Evolutionary conservation across 176 grass and related monocot species (phyloP).

Genomic region (Aegilops sharonensis): DNA sequence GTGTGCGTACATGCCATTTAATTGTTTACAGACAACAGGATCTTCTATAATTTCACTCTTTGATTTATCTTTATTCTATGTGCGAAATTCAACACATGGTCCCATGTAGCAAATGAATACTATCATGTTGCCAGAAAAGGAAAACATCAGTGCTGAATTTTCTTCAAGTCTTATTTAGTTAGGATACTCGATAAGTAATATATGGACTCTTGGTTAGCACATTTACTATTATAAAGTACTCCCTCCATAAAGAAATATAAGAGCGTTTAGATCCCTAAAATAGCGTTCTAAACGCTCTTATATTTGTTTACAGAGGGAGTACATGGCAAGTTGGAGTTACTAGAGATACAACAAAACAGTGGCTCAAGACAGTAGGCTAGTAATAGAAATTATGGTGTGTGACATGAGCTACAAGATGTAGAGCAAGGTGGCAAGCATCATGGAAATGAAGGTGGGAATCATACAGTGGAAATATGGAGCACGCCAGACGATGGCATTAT

Average conservation of each 20-base stretch:
- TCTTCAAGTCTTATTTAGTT: neutral
- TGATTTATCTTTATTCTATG: neutral
- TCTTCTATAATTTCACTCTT: neutral
- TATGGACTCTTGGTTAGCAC: neutral
- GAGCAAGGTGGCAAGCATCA: neutral
- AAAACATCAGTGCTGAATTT: neutral
- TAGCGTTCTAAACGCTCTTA: no score
- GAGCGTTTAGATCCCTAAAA: no score
- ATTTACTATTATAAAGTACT: neutral
- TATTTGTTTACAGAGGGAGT: no score
- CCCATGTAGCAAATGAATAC: neutral
- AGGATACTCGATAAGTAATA: neutral
- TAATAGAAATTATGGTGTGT: neutral
- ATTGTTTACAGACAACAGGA: neutral
- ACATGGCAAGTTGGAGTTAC: neutral
- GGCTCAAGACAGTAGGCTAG: neutral
- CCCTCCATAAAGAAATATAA: no score
- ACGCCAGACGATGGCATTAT: slow-evolving; percentile 56
- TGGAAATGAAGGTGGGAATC: slow-evolving; percentile 4
- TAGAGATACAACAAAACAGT: slow-evolving; percentile 8
- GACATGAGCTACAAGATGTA: neutral
- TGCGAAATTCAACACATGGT: neutral
- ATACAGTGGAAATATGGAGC: slow-evolving; percentile 75
- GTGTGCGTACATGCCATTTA: neutral
- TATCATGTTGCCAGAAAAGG: neutral